Evolutionary conservation across 352 stramenopile genomes (phyloP), one percentile per base, ranked within the genome.

Genomic region (Thalassiosira livingstoniorum): DNA sequence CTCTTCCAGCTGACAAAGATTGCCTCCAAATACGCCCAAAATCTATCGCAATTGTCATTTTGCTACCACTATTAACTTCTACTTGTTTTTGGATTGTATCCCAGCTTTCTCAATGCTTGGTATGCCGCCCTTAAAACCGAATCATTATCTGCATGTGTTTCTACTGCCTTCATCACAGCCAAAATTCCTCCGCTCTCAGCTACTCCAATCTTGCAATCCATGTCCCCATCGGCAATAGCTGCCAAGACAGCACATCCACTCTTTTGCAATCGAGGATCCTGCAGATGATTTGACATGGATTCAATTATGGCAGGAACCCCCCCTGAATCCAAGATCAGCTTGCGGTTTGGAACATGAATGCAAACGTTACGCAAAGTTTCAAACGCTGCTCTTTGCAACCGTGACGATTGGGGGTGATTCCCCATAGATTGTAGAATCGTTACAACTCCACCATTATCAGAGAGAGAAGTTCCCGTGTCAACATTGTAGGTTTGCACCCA

Each of bases 111-210:
- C 25, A 87, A 73, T 32, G 80, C 74, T 47, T 87, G 80, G 75
- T 87, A 87, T 25, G 80, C 80, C 23, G 73, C 75, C 66, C 69
- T 83, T 55, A 87, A 64, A 4, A 87, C 69, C 35, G 60, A 67
- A 61, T 83, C 75, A 72, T 87, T 78, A 15, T 87, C 80, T 15
- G 67, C 63, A 78, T 80, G 69, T 62, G 65, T 78, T 68, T 87
- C 74, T 32, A 82, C 80, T 15, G 80, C 80, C 45, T 87, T 87
- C 64, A 87, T 83, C 29, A 87, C 77, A 25, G 75, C 68, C 62
- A 83, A 73, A 51, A 87, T 74, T 25, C 80, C 80, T 27, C 75
- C 80, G 51, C 54, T 64, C 60, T 87, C 77, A 18, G 74, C 74
- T 11, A 87, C 72, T 29, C 60, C 62, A 51, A 87, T 75, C 63